A percentile compares a stretch with the other conserved stretches of the same genome.
Conservation (phyloP, 768 basidiomycete genomes). For the Glaciozyma martinii region DNA sequence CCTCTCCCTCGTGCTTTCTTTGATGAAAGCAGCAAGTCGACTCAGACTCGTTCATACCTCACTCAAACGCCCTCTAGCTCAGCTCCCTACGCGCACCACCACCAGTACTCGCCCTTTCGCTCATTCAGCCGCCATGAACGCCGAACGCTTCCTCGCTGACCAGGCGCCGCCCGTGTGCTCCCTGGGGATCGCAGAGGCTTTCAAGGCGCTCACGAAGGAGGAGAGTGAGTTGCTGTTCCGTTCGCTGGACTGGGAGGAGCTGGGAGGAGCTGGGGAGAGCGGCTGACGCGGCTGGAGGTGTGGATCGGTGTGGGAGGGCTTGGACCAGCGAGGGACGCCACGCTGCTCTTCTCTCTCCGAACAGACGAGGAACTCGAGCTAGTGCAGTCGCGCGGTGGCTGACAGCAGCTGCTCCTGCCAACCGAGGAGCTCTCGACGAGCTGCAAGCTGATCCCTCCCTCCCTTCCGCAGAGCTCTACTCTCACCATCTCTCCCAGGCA, state of each 20-base stretch:
- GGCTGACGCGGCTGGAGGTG: background rate
- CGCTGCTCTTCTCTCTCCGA: no score
- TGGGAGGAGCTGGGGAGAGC: background rate
- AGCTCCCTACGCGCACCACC: background rate
- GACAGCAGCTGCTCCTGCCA: background rate
- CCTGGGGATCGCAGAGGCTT: slow-evolving; percentile 59
- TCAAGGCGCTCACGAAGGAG: slow-evolving; percentile 50
- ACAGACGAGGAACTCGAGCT: no score
- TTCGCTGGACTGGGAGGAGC: background rate
- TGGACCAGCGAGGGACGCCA: background rate
- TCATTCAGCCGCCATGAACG: background rate
- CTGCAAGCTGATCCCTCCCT: background rate
- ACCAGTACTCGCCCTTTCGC: background rate
- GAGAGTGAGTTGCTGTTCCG: slow-evolving; percentile 44
- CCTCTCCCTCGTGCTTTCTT: no score
- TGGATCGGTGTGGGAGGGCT: background rate
- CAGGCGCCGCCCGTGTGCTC: slow-evolving; percentile 64
- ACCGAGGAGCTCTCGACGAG: background rate
- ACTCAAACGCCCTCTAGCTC: no score
- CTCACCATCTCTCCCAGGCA: slow-evolving; percentile 47
- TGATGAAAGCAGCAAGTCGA: no score
- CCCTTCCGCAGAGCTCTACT: slow-evolving; percentile 50
- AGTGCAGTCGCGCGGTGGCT: no score
- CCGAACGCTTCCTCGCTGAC: slow-evolving; percentile 56
- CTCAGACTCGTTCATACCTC: no score